Evolutionary conservation across 148 eudicot species (phyloP), one percentile per base, ranked within the genome.

Genomic region (Nepenthes gracilis): DNA sequence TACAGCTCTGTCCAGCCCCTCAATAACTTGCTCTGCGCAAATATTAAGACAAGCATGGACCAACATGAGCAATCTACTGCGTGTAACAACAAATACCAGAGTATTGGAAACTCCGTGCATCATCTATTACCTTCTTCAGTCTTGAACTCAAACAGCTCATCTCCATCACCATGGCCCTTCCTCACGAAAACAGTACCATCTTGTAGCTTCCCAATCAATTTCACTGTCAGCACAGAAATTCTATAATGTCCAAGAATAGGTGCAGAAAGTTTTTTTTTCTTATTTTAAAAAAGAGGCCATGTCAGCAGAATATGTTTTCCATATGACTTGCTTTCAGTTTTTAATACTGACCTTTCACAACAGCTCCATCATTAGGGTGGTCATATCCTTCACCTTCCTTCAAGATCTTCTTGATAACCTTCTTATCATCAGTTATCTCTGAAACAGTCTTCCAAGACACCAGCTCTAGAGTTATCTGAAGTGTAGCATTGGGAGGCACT

Each of bases 341-440:
- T 35, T 23, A 0, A 9, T 40, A 61, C 85, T 72, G n/a, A 93
- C 99, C 73, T 78, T 78, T 75, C 9, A 94, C 99, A 12, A 89
- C 52, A 57, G 95, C 85, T 66, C 95, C 92, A 67, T 87, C 95
- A 53, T 85, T 90, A 0, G 97, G 97, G 6, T 76, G 75, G 37
- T 90, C 97, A 75, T 79, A 85, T 55, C 97, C 99, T 52, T 94
- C 99, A 43, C 97, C 99, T 67, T 89, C 97, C 76, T 79, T 84
- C 53, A 88, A 58, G 15, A 71, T 83, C 81, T 94, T 94, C 80
- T 89, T 94, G 33, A 83, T 63, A n/a, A 94, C 81, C 73, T 93
- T 93, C 76, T 83, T 86, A 67, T 94, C 97, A 59, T 89, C 90
- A 9, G 92, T 90, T 4, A 94, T 73, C 70, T 76, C 69, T 5